Conservation (phyloP, 1,284 basidiomycete genomes). For the Cryptococcus neoformans region DNA sequence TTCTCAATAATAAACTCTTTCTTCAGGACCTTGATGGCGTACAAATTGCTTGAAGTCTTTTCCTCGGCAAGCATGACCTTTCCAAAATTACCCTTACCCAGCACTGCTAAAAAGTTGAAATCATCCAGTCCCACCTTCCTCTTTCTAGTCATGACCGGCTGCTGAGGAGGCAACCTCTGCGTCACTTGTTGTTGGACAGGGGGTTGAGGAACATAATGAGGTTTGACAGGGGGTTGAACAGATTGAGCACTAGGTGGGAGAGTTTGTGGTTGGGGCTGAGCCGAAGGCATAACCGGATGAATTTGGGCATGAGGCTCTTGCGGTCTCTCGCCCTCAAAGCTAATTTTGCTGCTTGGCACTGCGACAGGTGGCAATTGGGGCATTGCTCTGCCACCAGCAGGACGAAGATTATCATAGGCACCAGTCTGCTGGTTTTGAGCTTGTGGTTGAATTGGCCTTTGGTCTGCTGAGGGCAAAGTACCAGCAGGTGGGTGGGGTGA, state of each 20-base stretch:
- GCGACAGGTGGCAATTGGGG: slow-evolving; percentile 41
- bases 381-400: slow-evolving; percentile 47
- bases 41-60: slow-evolving; percentile 82
- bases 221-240: slow-evolving; percentile 10
- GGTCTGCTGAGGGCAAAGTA: neutral
- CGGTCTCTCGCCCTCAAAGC: neutral
- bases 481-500: slow-evolving; percentile 21
- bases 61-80: slow-evolving; percentile 99
- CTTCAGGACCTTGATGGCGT: slow-evolving; percentile 99
- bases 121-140: slow-evolving; percentile 95
- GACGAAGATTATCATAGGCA: slow-evolving; percentile 15
- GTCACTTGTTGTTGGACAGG: slow-evolving; percentile 13
- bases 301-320: neutral
- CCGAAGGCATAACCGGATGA: neutral
- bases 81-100: slow-evolving; percentile 99
- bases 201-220: slow-evolving; percentile 7
- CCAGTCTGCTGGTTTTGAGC: slow-evolving; percentile 47
- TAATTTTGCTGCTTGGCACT: neutral
- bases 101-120: slow-evolving; percentile 98
- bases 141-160: slow-evolving; percentile 49
- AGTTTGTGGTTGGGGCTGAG: slow-evolving; percentile 53
- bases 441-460: slow-evolving; percentile 36
- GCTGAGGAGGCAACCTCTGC: slow-evolving; percentile 14
- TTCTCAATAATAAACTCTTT: slow-evolving; percentile 99
- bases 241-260: slow-evolving; percentile 9